Evolutionary conservation across 2,329 filamentous ascomycete genomes (phyloP).

Genomic region (Microdochium bolleyi): DNA sequence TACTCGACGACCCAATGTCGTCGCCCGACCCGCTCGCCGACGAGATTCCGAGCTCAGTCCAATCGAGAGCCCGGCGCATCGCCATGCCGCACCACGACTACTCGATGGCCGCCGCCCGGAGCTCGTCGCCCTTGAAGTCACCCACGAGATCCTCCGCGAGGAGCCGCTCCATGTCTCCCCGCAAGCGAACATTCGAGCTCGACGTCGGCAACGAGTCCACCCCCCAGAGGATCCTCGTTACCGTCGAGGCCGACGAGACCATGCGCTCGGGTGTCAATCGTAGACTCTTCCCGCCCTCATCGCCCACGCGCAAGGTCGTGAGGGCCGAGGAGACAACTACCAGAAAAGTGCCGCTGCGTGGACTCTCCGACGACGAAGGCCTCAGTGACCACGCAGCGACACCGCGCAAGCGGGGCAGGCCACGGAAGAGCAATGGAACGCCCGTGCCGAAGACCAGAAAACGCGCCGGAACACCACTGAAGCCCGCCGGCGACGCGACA

Average conservation of each 20-base stretch:
- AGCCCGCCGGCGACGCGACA: slow-evolving; percentile 21
- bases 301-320: slow-evolving; percentile 27
- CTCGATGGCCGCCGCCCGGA: slow-evolving; percentile 33
- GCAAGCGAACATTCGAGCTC: slow-evolving; percentile 49
- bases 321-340: slow-evolving; percentile 33
- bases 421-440: slow-evolving; percentile 42
- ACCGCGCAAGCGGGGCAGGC: slow-evolving; percentile 35
- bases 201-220: slow-evolving; percentile 42
- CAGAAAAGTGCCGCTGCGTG: slow-evolving; percentile 40
- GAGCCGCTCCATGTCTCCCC: slow-evolving; percentile 31
- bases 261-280: slow-evolving; percentile 18
- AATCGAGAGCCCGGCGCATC: slow-evolving; percentile 13
- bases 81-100: slow-evolving; percentile 15
- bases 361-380: slow-evolving; percentile 32
- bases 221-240: slow-evolving; percentile 45
- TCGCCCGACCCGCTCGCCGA: slow-evolving; percentile 25
- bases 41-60: slow-evolving; percentile 15
- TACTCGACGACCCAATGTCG: slow-evolving; percentile 14
- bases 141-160: slow-evolving; percentile 18
- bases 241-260: slow-evolving; percentile 39
- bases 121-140: slow-evolving; percentile 32
- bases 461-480: slow-evolving; percentile 35
- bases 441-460: slow-evolving; percentile 39
- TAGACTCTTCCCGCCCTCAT: slow-evolving; percentile 26
- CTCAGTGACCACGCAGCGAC: slow-evolving; percentile 17